These are phyloP conservation scores for Ophiocordyceps polyrhachis-furcata DNA, from an alignment of 2,329 filamentous ascomycete species.

Conservation along the genomic window DNA sequence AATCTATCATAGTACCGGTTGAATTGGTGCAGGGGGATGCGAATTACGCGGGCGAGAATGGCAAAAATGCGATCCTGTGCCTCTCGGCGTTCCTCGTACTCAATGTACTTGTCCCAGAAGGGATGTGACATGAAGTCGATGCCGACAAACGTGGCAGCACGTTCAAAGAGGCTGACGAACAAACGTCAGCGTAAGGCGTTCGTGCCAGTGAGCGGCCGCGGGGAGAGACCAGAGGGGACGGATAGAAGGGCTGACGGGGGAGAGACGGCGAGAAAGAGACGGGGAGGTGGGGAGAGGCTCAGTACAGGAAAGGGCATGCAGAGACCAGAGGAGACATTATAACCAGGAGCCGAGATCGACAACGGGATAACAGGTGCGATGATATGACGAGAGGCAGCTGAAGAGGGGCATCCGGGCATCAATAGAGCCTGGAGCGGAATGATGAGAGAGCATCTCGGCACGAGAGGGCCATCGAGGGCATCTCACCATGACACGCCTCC, in stretches of 20 bases:
- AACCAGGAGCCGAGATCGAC: constrained; percentile 26
- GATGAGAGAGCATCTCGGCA: constrained; percentile 46
- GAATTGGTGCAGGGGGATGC: constrained; percentile 92
- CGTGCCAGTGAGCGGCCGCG: neutral
- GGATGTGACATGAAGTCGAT: constrained; percentile 87
- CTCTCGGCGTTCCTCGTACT: constrained; percentile 85
- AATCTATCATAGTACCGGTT: constrained; percentile 88
- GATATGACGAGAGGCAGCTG: constrained; percentile 20
- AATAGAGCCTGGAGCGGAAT: constrained; percentile 41
- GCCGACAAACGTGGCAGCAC: constrained; percentile 66
- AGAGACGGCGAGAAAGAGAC: constrained; percentile 12
- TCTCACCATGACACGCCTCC: constrained; percentile 45
- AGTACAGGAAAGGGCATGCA: constrained; percentile 32
- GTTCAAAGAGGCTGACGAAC: constrained; percentile 66
- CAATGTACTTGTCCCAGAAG: constrained; percentile 98
- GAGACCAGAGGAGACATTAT: constrained; percentile 32
- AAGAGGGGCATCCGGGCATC: constrained; percentile 18
- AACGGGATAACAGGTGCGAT: constrained; percentile 14
- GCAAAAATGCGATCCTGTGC: constrained; percentile 69
- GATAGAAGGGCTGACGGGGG: constrained; percentile 4
- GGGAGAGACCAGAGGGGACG: neutral
- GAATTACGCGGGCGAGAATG: constrained; percentile 64
- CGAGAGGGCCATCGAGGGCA: constrained; percentile 38
- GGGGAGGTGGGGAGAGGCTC: constrained; percentile 21
- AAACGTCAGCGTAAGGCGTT: constrained; percentile 8